phyloP scores from a whole-genome alignment of 306 rosid genomes.

The Bauhinia variegata region DNA sequence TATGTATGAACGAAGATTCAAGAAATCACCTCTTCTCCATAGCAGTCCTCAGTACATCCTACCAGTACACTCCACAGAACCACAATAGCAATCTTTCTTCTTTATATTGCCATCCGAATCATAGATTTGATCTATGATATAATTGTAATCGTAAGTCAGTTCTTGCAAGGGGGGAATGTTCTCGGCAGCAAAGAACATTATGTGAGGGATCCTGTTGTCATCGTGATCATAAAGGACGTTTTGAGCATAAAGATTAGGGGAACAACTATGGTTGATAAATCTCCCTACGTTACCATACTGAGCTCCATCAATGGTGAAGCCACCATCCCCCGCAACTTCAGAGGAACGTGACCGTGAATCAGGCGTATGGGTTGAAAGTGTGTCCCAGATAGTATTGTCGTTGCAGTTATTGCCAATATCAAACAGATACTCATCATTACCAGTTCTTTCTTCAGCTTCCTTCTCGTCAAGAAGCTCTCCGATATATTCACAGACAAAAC shows the following conservation, averaged over 20 bases:
- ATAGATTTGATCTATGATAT: conserved; percentile 64
- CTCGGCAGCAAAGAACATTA: conserved; percentile 92
- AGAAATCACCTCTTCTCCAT: conserved; percentile 8
- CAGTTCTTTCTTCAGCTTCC: conserved; percentile 85
- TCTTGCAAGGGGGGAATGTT: conserved; percentile 95
- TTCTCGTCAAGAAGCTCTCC: conserved; percentile 90
- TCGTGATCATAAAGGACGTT: conserved; percentile 85
- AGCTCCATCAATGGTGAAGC: conserved; percentile 88
- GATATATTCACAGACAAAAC: conserved; percentile 85
- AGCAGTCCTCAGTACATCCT: conserved; percentile 73
- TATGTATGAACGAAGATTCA: not conserved
- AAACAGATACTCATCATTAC: conserved; percentile 88
- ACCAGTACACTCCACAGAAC: conserved; percentile 77
- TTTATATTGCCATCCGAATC: conserved; percentile 79
- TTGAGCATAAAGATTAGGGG: conserved; percentile 96
- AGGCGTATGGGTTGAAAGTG: conserved; percentile 66
- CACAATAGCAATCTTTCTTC: conserved; percentile 81
- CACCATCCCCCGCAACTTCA: conserved; percentile 55
- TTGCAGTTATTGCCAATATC: conserved; percentile 74
- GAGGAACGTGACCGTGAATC: conserved; percentile 50
- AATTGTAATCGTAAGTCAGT: conserved; percentile 81
- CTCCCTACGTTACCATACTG: conserved; percentile 84
- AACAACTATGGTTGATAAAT: conserved; percentile 88
- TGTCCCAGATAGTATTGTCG: conserved; percentile 68
- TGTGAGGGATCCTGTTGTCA: conserved; percentile 86